These are phyloP conservation scores for Xylaria hypoxylon DNA, from an alignment of 2,329 filamentous ascomycete genomes.

Conservation along the genomic window DNA sequence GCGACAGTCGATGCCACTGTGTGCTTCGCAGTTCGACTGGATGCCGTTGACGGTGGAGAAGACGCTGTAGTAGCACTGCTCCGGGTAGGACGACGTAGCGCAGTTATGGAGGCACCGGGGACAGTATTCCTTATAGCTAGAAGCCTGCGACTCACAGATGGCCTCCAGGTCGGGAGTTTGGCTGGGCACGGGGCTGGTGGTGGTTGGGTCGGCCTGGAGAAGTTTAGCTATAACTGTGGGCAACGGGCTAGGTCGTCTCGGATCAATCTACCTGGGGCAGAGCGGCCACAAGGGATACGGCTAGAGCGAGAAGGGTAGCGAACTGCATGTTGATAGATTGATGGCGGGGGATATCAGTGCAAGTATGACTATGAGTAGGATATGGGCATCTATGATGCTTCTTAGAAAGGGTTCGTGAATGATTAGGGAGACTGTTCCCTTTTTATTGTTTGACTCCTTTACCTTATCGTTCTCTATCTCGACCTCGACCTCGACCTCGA, in stretches of 20 bases:
- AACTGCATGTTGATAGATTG: constrained; percentile 40
- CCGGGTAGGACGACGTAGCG: constrained; percentile 21
- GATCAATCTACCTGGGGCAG: constrained; percentile 38
- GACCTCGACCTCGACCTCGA: constrained; percentile 11
- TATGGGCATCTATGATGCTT: constrained; percentile 4
- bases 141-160: constrained; percentile 39
- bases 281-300: constrained; percentile 36
- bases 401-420: neutral
- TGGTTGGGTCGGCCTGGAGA: constrained; percentile 33
- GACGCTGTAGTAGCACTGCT: constrained; percentile 39
- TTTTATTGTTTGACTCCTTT: constrained; percentile 31
- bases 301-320: constrained; percentile 35
- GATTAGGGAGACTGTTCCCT: constrained; percentile 1
- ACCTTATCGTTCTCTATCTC: constrained; percentile 9
- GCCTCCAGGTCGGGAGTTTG: constrained; percentile 34
- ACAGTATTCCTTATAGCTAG: constrained; percentile 34
- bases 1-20: constrained; percentile 39
- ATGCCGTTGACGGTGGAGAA: constrained; percentile 40
- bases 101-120: constrained; percentile 39
- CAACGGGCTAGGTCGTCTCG: neutral
- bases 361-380: neutral
- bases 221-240: neutral
- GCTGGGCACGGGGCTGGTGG: constrained; percentile 29
- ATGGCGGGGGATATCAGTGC: neutral
- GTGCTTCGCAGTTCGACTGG: constrained; percentile 40